These are phyloP conservation scores for Pichia paraexigua DNA, from an alignment of 805 yeast species.

Conservation along the genomic window DNA sequence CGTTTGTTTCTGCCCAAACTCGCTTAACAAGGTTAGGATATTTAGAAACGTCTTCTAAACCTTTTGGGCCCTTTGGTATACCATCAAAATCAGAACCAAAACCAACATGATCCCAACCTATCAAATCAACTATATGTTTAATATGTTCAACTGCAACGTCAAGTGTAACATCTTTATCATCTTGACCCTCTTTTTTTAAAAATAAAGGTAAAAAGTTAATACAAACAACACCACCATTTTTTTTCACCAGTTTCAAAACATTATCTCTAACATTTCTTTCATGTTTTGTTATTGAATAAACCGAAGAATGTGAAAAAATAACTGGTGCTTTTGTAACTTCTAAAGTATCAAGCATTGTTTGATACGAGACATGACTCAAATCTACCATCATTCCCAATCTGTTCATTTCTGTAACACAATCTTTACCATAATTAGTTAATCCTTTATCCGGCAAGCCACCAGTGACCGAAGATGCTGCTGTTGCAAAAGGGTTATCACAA, in stretches of 20 bases:
- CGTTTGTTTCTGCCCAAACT: constrained; percentile 26
- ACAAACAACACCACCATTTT: constrained; percentile 43
- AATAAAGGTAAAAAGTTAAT: constrained; percentile 41
- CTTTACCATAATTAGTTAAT: constrained; percentile 33
- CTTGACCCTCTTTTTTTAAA: constrained; percentile 21
- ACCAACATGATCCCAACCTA: constrained; percentile 49
- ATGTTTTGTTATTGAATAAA: constrained; percentile 32
- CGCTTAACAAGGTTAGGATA: constrained; percentile 40
- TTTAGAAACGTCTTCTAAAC: constrained; percentile 48
- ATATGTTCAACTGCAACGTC: constrained; percentile 44
- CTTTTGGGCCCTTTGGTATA: constrained; percentile 36
- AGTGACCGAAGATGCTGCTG: constrained; percentile 41
- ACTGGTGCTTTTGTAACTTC: constrained; percentile 39
- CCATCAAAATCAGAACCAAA: constrained; percentile 51
- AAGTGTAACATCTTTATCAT: constrained; percentile 32
- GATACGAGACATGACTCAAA: constrained; percentile 41
- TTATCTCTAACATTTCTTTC: constrained; percentile 44
- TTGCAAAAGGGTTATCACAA: constrained; percentile 51
- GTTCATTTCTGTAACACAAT: constrained; percentile 42
- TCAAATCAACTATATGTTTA: constrained; percentile 33
- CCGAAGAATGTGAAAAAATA: constrained; percentile 44
- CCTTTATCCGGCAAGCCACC: constrained; percentile 42
- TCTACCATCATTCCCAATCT: constrained; percentile 49
- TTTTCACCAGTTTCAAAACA: constrained; percentile 31
- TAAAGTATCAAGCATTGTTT: constrained; percentile 42